A percentile compares a stretch with the other conserved stretches of the same genome.
Evolutionary conservation across 345 rosid species (phyloP).

Genomic region (Raphanus raphanistrum): DNA sequence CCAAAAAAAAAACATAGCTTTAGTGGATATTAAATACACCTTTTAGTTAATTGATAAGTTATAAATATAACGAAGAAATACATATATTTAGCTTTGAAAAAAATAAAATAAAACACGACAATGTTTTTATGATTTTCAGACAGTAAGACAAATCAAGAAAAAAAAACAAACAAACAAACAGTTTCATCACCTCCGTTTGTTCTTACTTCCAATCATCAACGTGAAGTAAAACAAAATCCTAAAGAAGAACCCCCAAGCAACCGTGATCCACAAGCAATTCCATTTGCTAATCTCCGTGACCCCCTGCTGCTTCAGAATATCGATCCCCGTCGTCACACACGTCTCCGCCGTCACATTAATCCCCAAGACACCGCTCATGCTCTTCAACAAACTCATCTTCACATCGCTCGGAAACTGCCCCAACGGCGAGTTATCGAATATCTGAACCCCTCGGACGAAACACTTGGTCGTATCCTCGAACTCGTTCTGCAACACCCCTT

Average conservation of each 20-base stretch:
- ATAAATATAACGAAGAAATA: background rate
- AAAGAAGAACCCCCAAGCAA: conserved; percentile 94
- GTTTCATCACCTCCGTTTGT: conserved; percentile 65
- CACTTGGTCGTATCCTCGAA: conserved; percentile 62
- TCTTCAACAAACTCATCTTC: conserved; percentile 57
- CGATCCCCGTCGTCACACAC: conserved; percentile 75
- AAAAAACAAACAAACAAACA: background rate
- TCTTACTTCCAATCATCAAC: conserved; percentile 80
- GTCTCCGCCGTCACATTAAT: conserved; percentile 59
- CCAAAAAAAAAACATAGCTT: too few species aligned
- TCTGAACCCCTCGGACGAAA: conserved; percentile 74
- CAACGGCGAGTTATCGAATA: conserved; percentile 77
- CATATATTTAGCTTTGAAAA: background rate
- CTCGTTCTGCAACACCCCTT: conserved; percentile 66
- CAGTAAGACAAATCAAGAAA: background rate
- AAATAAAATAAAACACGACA: background rate
- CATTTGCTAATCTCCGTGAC: conserved; percentile 73
- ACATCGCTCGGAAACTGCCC: conserved; percentile 43
- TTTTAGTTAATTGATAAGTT: background rate
- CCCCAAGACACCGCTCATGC: conserved; percentile 65
- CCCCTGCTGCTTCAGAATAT: conserved; percentile 65
- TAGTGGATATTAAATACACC: background rate
- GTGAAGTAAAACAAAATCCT: conserved; percentile 78
- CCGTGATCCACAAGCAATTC: conserved; percentile 83
- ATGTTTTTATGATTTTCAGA: background rate